Conservation (phyloP, 2,329 filamentous ascomycete species). For the Sporothrix curviconia region DNA sequence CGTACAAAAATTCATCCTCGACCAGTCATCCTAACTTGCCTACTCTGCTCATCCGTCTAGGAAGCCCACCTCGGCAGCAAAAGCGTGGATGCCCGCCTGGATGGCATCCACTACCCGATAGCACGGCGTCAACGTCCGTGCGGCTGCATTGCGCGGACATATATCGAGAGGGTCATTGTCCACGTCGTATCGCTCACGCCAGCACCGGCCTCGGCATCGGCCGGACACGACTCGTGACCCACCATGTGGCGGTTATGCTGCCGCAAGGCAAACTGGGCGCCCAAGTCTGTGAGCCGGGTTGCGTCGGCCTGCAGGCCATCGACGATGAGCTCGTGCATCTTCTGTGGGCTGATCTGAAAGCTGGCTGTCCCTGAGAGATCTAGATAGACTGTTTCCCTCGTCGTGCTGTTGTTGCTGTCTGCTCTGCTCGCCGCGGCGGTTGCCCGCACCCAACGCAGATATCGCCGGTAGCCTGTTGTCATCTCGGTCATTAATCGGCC, state of each 20-base stretch:
- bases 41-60: no score
- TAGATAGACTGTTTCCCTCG: not conserved
- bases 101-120: conserved; percentile 11
- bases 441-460: conserved; percentile 5
- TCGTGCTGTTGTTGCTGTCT: not conserved
- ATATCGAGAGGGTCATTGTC: conserved; percentile 13
- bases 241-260: conserved; percentile 13
- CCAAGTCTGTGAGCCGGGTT: conserved; percentile 5
- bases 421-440: not conserved
- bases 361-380: not conserved
- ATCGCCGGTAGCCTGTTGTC: conserved; percentile 4
- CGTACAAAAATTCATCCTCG: no score
- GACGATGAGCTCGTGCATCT: not conserved
- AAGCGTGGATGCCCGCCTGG: not conserved
- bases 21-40: no score
- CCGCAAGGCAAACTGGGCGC: not conserved
- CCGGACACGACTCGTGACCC: conserved; percentile 11
- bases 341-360: not conserved
- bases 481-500: conserved; percentile 10
- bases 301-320: conserved; percentile 4
- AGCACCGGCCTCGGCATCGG: conserved; percentile 9
- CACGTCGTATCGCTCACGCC: conserved; percentile 12
- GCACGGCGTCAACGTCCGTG: conserved; percentile 12
- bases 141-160: conserved; percentile 6
- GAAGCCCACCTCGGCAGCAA: conserved; percentile 3